phyloP scores from a whole-genome alignment of 1,284 basidiomycete genomes.

The Leccinum solheimii region DNA sequence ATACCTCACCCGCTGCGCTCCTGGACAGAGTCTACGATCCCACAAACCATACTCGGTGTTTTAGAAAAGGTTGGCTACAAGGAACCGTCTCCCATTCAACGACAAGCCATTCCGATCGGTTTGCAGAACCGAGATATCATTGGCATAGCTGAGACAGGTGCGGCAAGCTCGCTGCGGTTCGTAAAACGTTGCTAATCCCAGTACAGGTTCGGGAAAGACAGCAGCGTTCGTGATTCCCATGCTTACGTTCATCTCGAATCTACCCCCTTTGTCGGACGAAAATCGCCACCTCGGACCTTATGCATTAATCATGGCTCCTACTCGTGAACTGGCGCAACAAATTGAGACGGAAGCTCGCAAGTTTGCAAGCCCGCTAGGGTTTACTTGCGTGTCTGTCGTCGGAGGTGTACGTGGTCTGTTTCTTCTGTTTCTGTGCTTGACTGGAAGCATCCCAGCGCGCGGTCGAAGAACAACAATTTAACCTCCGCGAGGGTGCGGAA shows the following conservation, averaged over 20 bases:
- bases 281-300: slow-evolving; percentile 93
- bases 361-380: slow-evolving; percentile 87
- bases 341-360: slow-evolving; percentile 92
- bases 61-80: slow-evolving; percentile 94
- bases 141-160: slow-evolving; percentile 96
- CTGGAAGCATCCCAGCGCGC: slow-evolving; percentile 52
- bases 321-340: slow-evolving; percentile 96
- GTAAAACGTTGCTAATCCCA: slow-evolving; percentile 9
- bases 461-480: slow-evolving; percentile 97
- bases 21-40: slow-evolving; percentile 90
- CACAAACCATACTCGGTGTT: slow-evolving; percentile 74
- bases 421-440: slow-evolving; percentile 6
- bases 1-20: slow-evolving; percentile 92
- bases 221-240: slow-evolving; percentile 99
- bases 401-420: slow-evolving; percentile 72
- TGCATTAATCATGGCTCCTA: slow-evolving; percentile 92
- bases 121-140: slow-evolving; percentile 95
- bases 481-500: slow-evolving; percentile 92
- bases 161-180: slow-evolving; percentile 19
- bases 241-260: slow-evolving; percentile 88
- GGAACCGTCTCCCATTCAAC: slow-evolving; percentile 95
- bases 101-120: slow-evolving; percentile 98
- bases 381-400: slow-evolving; percentile 94
- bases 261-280: slow-evolving; percentile 86
- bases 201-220: slow-evolving; percentile 93